These are phyloP conservation scores for Calonectria fujianensis DNA, from an alignment of 2,329 filamentous ascomycete genomes.

Conservation along the genomic window DNA sequence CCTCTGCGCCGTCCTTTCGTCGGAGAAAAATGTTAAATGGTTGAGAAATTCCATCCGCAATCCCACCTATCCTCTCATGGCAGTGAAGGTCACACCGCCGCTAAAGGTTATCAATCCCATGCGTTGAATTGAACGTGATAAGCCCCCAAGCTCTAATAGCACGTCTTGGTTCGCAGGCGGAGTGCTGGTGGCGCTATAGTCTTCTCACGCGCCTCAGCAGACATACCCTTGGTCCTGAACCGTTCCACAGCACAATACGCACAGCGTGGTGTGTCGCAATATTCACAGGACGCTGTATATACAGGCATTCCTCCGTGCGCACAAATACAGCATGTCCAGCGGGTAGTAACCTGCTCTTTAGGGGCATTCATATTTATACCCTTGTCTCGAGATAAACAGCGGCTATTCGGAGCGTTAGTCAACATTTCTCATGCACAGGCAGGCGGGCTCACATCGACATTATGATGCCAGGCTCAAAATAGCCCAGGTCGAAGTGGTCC, in stretches of 20 bases:
- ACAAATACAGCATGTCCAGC: slow-evolving; percentile 7
- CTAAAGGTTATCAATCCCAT: no score
- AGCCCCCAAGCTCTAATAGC: no score
- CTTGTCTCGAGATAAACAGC: not conserved
- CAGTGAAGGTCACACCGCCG: no score
- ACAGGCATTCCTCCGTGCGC: not conserved
- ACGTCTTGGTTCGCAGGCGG: not conserved
- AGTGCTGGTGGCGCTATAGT: not conserved
- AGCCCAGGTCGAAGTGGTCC: not conserved
- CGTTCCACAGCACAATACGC: not conserved
- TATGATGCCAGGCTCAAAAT: not conserved
- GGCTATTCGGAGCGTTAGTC: not conserved
- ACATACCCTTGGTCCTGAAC: not conserved
- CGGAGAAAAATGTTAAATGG: no score
- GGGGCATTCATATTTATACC: not conserved
- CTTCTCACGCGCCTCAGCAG: not conserved
- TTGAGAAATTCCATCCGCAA: no score
- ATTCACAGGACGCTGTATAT: not conserved
- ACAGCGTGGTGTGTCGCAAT: not conserved
- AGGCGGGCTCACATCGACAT: no score
- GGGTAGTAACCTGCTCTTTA: not conserved
- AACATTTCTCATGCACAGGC: not conserved
- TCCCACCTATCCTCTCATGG: no score
- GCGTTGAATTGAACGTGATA: no score
- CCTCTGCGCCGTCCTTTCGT: no score